phyloP scores from a whole-genome alignment of 1,284 basidiomycete species.

The Puccinia coronata region DNA sequence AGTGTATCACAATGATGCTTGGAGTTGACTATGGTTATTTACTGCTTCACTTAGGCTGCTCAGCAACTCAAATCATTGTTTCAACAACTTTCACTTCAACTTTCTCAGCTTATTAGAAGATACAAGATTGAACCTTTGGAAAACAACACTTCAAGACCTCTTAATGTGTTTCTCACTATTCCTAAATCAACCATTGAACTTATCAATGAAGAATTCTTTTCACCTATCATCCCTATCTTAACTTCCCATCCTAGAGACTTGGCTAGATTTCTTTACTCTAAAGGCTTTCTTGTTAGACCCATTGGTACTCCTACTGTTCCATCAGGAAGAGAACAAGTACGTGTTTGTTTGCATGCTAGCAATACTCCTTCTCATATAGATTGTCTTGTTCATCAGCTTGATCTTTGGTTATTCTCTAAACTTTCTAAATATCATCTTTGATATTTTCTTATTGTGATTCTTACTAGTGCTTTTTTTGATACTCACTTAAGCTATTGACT shows the following conservation, averaged over 20 bases:
- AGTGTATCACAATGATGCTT: background rate
- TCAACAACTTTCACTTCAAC: background rate
- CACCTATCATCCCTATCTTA: constrained; percentile 82
- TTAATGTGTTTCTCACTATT: constrained; percentile 7
- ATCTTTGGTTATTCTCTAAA: constrained; percentile 62
- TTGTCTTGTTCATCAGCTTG: constrained; percentile 63
- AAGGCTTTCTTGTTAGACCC: constrained; percentile 72
- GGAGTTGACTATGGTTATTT: background rate
- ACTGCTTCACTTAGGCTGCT: constrained; percentile 18
- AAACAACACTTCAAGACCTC: background rate
- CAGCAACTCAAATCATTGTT: constrained; percentile 13
- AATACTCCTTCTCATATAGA: constrained; percentile 71
- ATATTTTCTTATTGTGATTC: constrained; percentile 1
- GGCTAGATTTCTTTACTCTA: constrained; percentile 67
- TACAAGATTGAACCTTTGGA: constrained; percentile 2
- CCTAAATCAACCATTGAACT: constrained; percentile 1
- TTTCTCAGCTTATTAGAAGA: constrained; percentile 2
- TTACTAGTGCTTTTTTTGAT: no score
- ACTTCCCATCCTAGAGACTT: constrained; percentile 73
- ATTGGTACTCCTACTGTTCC: constrained; percentile 84
- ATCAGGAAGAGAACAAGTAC: constrained; percentile 74
- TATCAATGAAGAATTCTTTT: constrained; percentile 35
- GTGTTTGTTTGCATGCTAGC: constrained; percentile 77
- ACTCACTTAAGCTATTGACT: no score
- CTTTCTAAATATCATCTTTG: constrained; percentile 7